Evolutionary conservation across 2,329 filamentous ascomycete genomes (phyloP), one percentile per base, ranked within the genome.

Genomic region (Apiospora rasikravindrae): DNA sequence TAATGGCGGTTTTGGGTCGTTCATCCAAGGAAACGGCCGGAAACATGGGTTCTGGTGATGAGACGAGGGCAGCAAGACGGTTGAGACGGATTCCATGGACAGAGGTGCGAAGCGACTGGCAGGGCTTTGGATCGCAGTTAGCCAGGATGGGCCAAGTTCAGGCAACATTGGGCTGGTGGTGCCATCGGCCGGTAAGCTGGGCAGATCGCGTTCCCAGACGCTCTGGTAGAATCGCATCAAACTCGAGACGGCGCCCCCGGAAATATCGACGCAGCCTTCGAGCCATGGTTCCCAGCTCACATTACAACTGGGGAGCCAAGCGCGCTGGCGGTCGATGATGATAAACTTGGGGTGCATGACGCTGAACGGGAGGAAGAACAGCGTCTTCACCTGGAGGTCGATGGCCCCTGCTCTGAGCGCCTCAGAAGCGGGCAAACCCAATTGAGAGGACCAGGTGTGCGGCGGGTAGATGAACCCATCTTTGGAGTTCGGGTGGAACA

Each of bases 331-430:
- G 79, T 97, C 94, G 0, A 96, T 81, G 19, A 96, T 86, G 49
- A 96, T 86, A 76, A 94, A 96, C 77, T 97, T 97, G 0, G 94
- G 92, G 78, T 97, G 94, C 90, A 96, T 93, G n/a, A 97, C 92
- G 77, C 93, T 94, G 73, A 96, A 91, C 0, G 94, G 94, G 2
- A 91, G 84, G 74, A 96, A 90, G 81, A 97, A 97, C 10, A 96
- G 85, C 74, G 91, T 94, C 83, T 94, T 95, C 71, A 95, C 89
- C 0, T 87, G 84, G 45, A 97, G 78, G 70, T 95, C 88, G 24
- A 97, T 87, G 2, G 89, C 89, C 0, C 83, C 85, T 4, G 89
- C 84, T 45, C 87, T 84, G 2, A 92, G 79, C 5, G 84, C 75
- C 8, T 84, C 82, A 4, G 86, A 83, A 0, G 84, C 78, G 0